A percentile compares a stretch with the other conserved stretches of the same genome.
phyloP scores from a whole-genome alignment of 2,329 filamentous ascomycete genomes.

The Curvularia spicifera region DNA sequence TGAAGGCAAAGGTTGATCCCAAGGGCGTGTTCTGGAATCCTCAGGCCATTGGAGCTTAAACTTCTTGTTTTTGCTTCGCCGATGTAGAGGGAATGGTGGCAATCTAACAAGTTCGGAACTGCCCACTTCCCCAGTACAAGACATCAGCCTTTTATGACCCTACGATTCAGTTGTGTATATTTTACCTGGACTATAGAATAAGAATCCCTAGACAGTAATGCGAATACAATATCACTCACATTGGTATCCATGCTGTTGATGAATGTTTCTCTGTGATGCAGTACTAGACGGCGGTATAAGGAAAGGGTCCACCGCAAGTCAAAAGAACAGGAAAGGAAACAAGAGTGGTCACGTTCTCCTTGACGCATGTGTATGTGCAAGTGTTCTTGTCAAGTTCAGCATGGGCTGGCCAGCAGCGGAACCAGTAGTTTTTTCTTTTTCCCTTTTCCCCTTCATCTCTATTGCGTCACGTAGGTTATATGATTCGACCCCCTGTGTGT shows the following conservation, averaged over 20 bases:
- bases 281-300: background rate
- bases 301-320: background rate
- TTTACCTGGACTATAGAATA: background rate
- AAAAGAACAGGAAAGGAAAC: background rate
- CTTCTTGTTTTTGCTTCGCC: background rate
- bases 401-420: background rate
- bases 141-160: background rate
- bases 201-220: background rate
- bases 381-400: background rate
- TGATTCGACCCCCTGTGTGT: background rate
- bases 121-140: background rate
- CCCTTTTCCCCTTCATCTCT: background rate
- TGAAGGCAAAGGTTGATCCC: conserved; percentile 53
- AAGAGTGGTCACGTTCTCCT: background rate
- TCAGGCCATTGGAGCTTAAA: conserved; percentile 43
- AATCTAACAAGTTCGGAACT: background rate
- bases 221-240: background rate
- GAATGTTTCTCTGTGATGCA: background rate
- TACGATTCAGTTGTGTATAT: background rate
- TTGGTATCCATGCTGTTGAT: background rate
- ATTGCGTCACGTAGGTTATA: background rate
- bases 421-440: background rate
- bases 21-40: conserved; percentile 49
- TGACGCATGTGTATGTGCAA: background rate
- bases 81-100: background rate